Percentiles rank a stretch among this genome's conserved stretches.
These are phyloP conservation scores for Erodium maritimum DNA, from an alignment of 345 rosid species.

Conservation along the genomic window DNA sequence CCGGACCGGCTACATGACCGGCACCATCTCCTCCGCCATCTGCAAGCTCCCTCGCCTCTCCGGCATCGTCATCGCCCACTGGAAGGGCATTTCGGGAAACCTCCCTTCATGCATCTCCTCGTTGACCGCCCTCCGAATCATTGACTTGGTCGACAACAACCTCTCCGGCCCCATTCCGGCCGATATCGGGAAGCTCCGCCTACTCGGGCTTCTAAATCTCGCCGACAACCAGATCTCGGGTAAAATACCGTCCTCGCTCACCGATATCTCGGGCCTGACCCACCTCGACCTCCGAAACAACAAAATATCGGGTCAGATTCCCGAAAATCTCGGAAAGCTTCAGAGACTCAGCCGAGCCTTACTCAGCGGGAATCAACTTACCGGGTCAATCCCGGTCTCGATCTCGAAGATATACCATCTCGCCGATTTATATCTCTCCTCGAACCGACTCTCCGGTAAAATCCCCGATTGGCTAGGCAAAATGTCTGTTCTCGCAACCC, in stretches of 20 bases:
- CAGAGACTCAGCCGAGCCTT: slow-evolving; percentile 34
- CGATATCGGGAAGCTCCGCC: slow-evolving; percentile 24
- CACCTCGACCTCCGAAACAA: slow-evolving; percentile 35
- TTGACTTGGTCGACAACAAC: slow-evolving; percentile 29
- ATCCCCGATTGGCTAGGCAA: slow-evolving; percentile 30
- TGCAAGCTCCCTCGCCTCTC: slow-evolving; percentile 31
- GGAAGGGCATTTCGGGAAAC: slow-evolving; percentile 38
- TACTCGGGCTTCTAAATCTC: slow-evolving; percentile 28
- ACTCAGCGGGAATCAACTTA: slow-evolving; percentile 24
- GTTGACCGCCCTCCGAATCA: slow-evolving; percentile 26
- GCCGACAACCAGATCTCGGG: slow-evolving; percentile 35
- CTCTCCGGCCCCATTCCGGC: slow-evolving; percentile 29
- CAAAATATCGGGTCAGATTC: slow-evolving; percentile 26
- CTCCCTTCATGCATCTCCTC: slow-evolving; percentile 26
- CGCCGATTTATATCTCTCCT: slow-evolving; percentile 35
- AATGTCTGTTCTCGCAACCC: slow-evolving; percentile 33
- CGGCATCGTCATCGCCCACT: slow-evolving; percentile 28
- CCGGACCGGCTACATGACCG: slow-evolving; percentile 35
- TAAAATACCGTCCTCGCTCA: slow-evolving; percentile 24
- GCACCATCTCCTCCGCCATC: slow-evolving; percentile 25
- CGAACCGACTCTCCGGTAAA: slow-evolving; percentile 22
- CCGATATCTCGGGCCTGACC: slow-evolving; percentile 27
- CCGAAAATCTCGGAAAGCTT: slow-evolving; percentile 21
- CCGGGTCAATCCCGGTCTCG: slow-evolving; percentile 23
- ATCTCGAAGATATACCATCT: slow-evolving; percentile 30